Evolutionary conservation across 768 basidiomycete genomes (phyloP).

Genomic region (Harrya chromipes): DNA sequence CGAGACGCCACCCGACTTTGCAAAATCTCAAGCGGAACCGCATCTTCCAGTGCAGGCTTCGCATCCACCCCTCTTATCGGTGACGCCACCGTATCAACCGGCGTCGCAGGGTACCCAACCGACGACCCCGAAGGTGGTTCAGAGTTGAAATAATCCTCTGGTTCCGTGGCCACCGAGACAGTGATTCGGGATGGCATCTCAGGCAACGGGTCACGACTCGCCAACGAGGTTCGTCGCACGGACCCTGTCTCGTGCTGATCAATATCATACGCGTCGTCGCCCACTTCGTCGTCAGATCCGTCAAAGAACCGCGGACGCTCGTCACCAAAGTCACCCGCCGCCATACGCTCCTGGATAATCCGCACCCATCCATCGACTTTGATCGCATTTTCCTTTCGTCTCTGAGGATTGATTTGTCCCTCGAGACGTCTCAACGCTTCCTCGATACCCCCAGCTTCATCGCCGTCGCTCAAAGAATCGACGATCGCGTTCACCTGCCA

Average conservation of each 20-base stretch:
- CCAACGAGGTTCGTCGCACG: constrained; percentile 5
- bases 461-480: constrained; percentile 71
- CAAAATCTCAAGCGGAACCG: constrained; percentile 62
- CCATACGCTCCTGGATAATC: constrained; percentile 64
- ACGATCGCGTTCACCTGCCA: constrained; percentile 84
- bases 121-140: constrained; percentile 14
- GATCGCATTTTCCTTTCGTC: constrained; percentile 63
- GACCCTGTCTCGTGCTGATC: constrained; percentile 34
- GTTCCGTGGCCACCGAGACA: constrained; percentile 19
- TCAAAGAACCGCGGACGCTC: constrained; percentile 58
- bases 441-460: constrained; percentile 76
- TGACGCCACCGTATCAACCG: constrained; percentile 5
- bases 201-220: constrained; percentile 9
- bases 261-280: constrained; percentile 31
- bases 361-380: constrained; percentile 85
- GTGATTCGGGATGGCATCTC: constrained; percentile 19
- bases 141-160: constrained; percentile 25
- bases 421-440: constrained; percentile 78
- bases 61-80: constrained; percentile 34
- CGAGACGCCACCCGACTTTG: constrained; percentile 50
- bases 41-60: constrained; percentile 58
- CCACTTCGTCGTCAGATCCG: constrained; percentile 41
- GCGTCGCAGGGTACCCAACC: constrained; percentile 13
- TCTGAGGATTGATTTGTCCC: constrained; percentile 76
- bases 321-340: constrained; percentile 59